Conservation (phyloP, 306 rosid species). For the Hippophae tibetana region DNA sequence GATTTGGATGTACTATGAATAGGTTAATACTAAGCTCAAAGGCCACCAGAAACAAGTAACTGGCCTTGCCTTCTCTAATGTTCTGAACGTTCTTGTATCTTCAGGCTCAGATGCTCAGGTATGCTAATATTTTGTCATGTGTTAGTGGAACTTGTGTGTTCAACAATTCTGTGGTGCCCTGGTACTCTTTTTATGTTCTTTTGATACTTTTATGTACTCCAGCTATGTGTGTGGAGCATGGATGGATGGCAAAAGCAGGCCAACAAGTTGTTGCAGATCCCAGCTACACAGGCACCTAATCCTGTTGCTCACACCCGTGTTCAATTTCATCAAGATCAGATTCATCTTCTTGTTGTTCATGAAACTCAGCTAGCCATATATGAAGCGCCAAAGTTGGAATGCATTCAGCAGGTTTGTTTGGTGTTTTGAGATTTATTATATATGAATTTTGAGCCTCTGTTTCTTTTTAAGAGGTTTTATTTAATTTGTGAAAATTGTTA, state of each 20-base stretch:
- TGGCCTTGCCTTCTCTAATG: conserved; percentile 29
- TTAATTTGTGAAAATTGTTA: background rate
- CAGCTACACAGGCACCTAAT: background rate
- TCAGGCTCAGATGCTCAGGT: conserved; percentile 29
- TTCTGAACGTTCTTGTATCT: conserved; percentile 25
- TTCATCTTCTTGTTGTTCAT: conserved; percentile 21
- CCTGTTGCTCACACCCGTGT: conserved; percentile 18
- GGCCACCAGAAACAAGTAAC: conserved; percentile 27
- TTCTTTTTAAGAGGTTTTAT: background rate
- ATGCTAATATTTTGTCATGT: background rate
- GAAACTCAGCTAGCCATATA: conserved; percentile 26
- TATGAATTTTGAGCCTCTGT: background rate
- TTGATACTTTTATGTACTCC: conserved; percentile 1
- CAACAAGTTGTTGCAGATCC: conserved; percentile 12
- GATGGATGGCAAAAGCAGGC: conserved; percentile 14
- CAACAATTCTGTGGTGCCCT: background rate
- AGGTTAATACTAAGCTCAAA: conserved; percentile 20
- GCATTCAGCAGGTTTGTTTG: conserved; percentile 23
- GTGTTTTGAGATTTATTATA: background rate
- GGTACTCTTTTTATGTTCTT: background rate
- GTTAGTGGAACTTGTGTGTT: background rate
- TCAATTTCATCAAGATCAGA: conserved; percentile 23
- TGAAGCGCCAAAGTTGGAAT: conserved; percentile 24
- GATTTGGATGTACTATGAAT: background rate
- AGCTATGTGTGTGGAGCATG: conserved; percentile 28